These are phyloP conservation scores for Tylopilus sp. DNA, from an alignment of 768 basidiomycete species.

Conservation along the genomic window DNA sequence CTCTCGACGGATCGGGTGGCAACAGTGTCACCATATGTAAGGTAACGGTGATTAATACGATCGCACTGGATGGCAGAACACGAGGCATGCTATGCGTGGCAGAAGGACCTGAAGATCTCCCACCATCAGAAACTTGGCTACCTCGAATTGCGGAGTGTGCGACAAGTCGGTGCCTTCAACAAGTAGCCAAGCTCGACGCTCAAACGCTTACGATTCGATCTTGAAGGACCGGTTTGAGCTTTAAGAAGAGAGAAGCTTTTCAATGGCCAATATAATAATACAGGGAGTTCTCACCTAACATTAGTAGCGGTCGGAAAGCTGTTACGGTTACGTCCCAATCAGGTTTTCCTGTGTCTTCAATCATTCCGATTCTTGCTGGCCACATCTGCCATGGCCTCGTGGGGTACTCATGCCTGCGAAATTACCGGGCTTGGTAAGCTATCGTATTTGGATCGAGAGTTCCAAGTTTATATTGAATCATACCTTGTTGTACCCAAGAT, in stretches of 20 bases:
- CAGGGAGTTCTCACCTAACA: background rate
- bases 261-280: background rate
- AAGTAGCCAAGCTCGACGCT: background rate
- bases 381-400: background rate
- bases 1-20: background rate
- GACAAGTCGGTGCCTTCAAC: too few species aligned
- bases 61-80: conserved; percentile 12
- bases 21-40: conserved; percentile 2
- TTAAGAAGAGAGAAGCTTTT: background rate
- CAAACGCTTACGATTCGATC: too few species aligned
- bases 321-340: background rate
- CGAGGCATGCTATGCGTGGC: conserved; percentile 1
- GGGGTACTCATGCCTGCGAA: background rate
- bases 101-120: background rate
- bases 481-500: too few species aligned
- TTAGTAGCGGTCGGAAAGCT: background rate
- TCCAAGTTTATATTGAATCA: too few species aligned
- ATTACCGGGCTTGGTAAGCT: too few species aligned
- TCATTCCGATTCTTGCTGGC: background rate
- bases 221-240: background rate
- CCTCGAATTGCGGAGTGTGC: background rate
- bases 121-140: background rate
- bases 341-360: background rate
- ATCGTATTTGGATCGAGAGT: too few species aligned
- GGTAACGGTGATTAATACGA: conserved; percentile 8